Evolutionary conservation across 345 rosid species (phyloP).

Genomic region (Passiflora organensis): DNA sequence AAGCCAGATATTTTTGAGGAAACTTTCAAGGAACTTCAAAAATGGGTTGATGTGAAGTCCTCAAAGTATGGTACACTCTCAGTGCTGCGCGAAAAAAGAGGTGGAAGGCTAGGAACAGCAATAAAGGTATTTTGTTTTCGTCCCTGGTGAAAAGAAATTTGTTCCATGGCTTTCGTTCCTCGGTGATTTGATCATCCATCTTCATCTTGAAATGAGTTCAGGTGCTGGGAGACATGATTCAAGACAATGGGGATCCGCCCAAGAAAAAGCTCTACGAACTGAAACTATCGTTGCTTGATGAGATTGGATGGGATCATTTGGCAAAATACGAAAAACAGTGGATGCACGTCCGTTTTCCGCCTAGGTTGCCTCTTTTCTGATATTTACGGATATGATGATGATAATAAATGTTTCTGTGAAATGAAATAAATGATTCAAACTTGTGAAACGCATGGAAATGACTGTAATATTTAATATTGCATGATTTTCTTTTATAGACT

Average conservation of each 20-base stretch:
- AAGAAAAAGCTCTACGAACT: conserved; percentile 75
- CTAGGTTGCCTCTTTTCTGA: conserved; percentile 69
- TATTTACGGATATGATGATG: too few species aligned
- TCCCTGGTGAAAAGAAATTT: background rate
- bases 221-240: conserved; percentile 73
- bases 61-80: conserved; percentile 64
- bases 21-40: conserved; percentile 61
- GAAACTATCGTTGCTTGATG: conserved; percentile 72
- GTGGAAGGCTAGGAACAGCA: conserved; percentile 72
- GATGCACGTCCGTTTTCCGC: conserved; percentile 88
- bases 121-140: conserved; percentile 52
- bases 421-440: too few species aligned
- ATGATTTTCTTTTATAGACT: too few species aligned
- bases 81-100: conserved; percentile 68
- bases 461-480: too few species aligned
- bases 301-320: conserved; percentile 77
- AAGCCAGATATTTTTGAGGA: conserved; percentile 64
- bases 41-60: conserved; percentile 88
- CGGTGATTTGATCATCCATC: background rate
- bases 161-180: background rate
- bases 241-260: conserved; percentile 63
- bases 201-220: too few species aligned
- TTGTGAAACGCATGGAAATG: too few species aligned
- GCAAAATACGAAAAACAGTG: conserved; percentile 63
- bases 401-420: too few species aligned